These are phyloP conservation scores for Macaranga tanarius DNA, from an alignment of 441 rosid genomes.

Conservation along the genomic window DNA sequence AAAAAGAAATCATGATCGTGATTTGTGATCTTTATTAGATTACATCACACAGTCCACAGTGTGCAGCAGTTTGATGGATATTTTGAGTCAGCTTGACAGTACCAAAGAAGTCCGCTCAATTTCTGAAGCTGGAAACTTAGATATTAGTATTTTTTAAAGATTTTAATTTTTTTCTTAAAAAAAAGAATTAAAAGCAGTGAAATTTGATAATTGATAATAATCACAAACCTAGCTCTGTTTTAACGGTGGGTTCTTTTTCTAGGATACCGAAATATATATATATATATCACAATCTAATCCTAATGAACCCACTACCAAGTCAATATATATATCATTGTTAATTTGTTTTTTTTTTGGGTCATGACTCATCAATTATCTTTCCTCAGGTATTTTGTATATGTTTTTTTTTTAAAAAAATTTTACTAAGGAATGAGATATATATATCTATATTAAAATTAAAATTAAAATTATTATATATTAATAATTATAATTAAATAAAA, in stretches of 20 bases:
- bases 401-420: too few species aligned
- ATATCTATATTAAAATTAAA: too few species aligned
- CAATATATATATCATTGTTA: background rate
- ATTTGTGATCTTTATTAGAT: background rate
- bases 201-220: too few species aligned
- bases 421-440: too few species aligned
- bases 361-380: background rate
- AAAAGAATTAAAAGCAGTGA: too few species aligned
- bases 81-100: background rate
- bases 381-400: too few species aligned
- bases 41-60: slow-evolving; percentile 3
- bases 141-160: too few species aligned
- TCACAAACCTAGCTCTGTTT: background rate
- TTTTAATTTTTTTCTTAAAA: too few species aligned
- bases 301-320: background rate
- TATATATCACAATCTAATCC: too few species aligned
- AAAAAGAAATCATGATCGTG: background rate
- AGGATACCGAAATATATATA: background rate
- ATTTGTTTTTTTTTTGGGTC: background rate
- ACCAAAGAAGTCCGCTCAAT: background rate
- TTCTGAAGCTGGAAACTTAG: background rate
- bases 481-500: too few species aligned
- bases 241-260: background rate
- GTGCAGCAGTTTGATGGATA: background rate
- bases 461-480: too few species aligned